A percentile compares a stretch with the other conserved stretches of the same genome.
phyloP scores from a whole-genome alignment of 2,329 filamentous ascomycete species.

The Alternaria postmessia region DNA sequence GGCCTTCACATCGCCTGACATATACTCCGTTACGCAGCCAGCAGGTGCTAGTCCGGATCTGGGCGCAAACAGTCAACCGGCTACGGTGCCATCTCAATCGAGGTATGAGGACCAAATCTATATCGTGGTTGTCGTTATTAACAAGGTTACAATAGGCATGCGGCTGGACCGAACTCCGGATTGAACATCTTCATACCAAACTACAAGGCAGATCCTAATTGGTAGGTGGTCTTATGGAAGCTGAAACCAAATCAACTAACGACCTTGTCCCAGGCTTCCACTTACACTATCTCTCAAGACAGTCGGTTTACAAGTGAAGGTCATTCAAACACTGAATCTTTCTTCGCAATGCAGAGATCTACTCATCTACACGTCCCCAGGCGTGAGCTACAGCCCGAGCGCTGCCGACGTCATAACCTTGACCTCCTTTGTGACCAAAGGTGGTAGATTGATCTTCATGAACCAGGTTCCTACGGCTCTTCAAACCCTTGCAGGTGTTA shows the following conservation, averaged over 20 bases:
- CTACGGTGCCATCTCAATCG: constrained; percentile 13
- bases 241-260: neutral
- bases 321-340: constrained; percentile 9
- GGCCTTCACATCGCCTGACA: constrained; percentile 14
- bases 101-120: neutral
- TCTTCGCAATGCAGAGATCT: constrained; percentile 12
- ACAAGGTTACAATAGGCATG: neutral
- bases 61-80: neutral
- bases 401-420: constrained; percentile 6
- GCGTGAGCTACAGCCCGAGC: constrained; percentile 14
- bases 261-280: constrained; percentile 5
- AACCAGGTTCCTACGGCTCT: constrained; percentile 10
- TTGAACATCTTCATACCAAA: constrained; percentile 12
- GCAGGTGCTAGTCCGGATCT: constrained; percentile 2
- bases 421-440: constrained; percentile 11
- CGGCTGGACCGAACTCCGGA: constrained; percentile 7
- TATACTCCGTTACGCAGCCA: constrained; percentile 11
- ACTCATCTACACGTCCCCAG: constrained; percentile 11
- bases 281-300: constrained; percentile 12
- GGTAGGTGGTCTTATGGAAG: neutral
- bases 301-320: constrained; percentile 12
- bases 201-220: constrained; percentile 14
- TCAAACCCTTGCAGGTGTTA: constrained; percentile 11
- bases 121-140: neutral
- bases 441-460: constrained; percentile 17